Evolutionary conservation across 106 monocot genomes (phyloP).

Genomic region (Dioscorea dumetorum): DNA sequence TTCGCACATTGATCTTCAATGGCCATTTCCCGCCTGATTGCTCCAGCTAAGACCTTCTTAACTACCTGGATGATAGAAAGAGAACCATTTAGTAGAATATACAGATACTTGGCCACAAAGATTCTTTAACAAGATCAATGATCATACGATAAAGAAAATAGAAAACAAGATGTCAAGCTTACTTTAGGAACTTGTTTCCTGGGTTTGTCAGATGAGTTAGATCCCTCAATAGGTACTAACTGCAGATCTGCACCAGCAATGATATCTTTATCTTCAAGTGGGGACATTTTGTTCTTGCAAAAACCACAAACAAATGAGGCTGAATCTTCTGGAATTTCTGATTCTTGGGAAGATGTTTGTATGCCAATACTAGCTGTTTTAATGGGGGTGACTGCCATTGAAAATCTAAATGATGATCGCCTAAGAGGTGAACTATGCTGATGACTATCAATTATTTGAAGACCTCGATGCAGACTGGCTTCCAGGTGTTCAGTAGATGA

Average conservation of each 20-base stretch:
- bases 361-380: slow-evolving; percentile 49
- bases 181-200: slow-evolving; percentile 69
- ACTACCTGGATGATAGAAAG: slow-evolving; percentile 50
- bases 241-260: slow-evolving; percentile 39
- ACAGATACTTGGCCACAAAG: not conserved
- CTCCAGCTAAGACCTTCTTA: slow-evolving; percentile 91
- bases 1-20: slow-evolving; percentile 70
- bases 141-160: not conserved
- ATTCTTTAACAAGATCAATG: not conserved
- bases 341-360: slow-evolving; percentile 50
- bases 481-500: slow-evolving; percentile 56
- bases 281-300: slow-evolving; percentile 40
- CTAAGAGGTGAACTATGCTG: slow-evolving; percentile 36
- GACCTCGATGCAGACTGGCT: slow-evolving; percentile 70
- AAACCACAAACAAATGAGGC: slow-evolving; percentile 40
- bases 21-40: slow-evolving; percentile 93
- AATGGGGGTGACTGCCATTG: slow-evolving; percentile 32
- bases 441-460: slow-evolving; percentile 57
- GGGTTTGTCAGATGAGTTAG: slow-evolving; percentile 29
- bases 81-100: not conserved
- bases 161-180: not conserved
- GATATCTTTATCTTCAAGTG: slow-evolving; percentile 31
- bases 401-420: slow-evolving; percentile 52
- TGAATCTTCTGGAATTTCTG: slow-evolving; percentile 28
- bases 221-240: slow-evolving; percentile 46